Percentiles rank a stretch among this genome's conserved stretches.
Conservation (phyloP, 192 early-diverging fungal species). For the Coemansia sp. region DNA sequence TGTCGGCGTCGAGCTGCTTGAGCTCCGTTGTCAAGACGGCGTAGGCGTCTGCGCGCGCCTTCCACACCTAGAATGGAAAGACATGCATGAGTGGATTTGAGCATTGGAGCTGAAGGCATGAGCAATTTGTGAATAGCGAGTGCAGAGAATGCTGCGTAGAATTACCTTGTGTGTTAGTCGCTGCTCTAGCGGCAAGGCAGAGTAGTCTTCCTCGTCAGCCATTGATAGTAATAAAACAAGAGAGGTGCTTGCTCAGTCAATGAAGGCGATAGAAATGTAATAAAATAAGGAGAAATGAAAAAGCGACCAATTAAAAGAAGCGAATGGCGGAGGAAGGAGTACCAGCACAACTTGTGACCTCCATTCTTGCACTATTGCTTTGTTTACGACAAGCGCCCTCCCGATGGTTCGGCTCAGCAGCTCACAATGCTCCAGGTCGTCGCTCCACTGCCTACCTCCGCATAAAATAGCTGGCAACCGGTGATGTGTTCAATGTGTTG, state of each 20-base stretch:
- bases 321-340: neutral
- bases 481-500: no score
- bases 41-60: slow-evolving; percentile 87
- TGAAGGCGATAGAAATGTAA: neutral
- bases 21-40: slow-evolving; percentile 77
- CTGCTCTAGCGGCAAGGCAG: slow-evolving; percentile 73
- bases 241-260: neutral
- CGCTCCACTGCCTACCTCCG: no score
- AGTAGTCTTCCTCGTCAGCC: slow-evolving; percentile 78
- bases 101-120: neutral
- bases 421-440: neutral
- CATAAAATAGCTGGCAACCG: no score
- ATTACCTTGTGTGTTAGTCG: slow-evolving; percentile 83
- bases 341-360: no score
- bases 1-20: slow-evolving; percentile 63
- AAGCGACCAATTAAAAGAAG: neutral
- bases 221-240: slow-evolving; percentile 14
- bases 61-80: slow-evolving; percentile 76
- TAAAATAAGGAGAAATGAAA: slow-evolving; percentile 4
- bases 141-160: neutral
- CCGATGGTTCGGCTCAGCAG: neutral
- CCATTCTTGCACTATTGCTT: neutral
- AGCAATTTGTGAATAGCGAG: neutral
- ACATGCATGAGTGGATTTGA: neutral
- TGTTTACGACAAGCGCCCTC: neutral